These are phyloP conservation scores for Fonsecaea erecta DNA, from an alignment of 2,329 filamentous ascomycete genomes.

Conservation along the genomic window DNA sequence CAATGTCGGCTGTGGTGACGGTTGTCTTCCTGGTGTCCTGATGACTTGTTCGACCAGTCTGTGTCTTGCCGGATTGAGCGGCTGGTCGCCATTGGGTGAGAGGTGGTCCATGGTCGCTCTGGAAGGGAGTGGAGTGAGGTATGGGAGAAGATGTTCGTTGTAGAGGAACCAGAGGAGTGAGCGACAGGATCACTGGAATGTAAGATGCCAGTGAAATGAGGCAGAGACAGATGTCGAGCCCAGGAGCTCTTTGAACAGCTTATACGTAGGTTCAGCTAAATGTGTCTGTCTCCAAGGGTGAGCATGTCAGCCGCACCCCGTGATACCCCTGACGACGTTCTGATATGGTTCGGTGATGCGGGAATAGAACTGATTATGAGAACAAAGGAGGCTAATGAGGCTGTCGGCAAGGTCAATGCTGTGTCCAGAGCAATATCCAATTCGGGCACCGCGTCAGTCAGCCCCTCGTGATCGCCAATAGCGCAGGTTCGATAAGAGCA, in stretches of 20 bases:
- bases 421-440: conserved; percentile 2
- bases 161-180: conserved; percentile 7
- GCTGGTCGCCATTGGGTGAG: conserved; percentile 29
- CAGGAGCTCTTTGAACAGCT: conserved; percentile 5
- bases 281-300: conserved; percentile 4
- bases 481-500: conserved; percentile 9
- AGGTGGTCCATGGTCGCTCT: conserved; percentile 26
- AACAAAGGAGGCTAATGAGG: conserved; percentile 9
- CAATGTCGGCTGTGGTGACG: conserved; percentile 87
- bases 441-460: conserved; percentile 5
- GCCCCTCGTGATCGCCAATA: conserved; percentile 13
- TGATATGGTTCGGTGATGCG: background rate
- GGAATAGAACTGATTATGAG: conserved; percentile 12
- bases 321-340: background rate
- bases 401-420: background rate
- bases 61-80: conserved; percentile 48
- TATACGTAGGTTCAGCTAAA: conserved; percentile 14
- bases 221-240: background rate
- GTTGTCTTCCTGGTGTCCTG: conserved; percentile 64
- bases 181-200: conserved; percentile 4
- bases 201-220: conserved; percentile 10
- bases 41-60: conserved; percentile 63
- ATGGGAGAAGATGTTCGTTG: background rate
- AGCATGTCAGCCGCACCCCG: conserved; percentile 14
- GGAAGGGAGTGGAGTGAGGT: background rate